Percentiles rank a stretch among this genome's conserved stretches.
These are phyloP conservation scores for Durotheca rogersii DNA, from an alignment of 495 filamentous ascomycete genomes.

Conservation along the genomic window DNA sequence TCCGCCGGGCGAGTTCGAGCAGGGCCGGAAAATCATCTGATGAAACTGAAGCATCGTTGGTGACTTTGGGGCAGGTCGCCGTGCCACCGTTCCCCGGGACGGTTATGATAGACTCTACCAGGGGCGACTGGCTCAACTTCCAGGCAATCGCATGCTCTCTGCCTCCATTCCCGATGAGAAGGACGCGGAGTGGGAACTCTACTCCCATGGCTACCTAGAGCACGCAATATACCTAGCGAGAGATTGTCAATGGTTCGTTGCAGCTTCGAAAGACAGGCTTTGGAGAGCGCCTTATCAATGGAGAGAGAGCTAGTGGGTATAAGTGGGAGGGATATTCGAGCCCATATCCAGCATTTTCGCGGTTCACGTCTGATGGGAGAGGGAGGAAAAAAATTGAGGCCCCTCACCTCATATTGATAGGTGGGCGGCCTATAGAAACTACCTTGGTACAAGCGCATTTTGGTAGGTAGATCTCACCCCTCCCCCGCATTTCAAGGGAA, in stretches of 20 bases:
- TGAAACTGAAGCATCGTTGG: constrained; percentile 66
- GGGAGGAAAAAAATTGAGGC: constrained; percentile 30
- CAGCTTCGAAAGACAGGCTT: too few species aligned
- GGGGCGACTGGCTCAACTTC: constrained; percentile 82
- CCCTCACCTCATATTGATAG: too few species aligned
- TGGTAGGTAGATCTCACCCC: constrained; percentile 39
- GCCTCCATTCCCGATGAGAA: constrained; percentile 90
- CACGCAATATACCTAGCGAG: neutral
- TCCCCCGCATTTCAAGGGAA: constrained; percentile 37
- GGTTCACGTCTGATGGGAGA: too few species aligned
- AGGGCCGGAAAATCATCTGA: constrained; percentile 76
- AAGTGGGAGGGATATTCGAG: constrained; percentile 8
- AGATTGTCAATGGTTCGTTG: too few species aligned
- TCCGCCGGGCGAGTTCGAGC: constrained; percentile 68
- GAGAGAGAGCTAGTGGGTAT: too few species aligned
- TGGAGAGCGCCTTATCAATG: too few species aligned
- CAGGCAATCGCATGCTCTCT: constrained; percentile 93
- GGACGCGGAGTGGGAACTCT: constrained; percentile 54
- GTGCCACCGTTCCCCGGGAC: constrained; percentile 92
- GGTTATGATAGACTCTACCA: constrained; percentile 63
- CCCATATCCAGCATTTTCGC: too few species aligned
- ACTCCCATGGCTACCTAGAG: constrained; percentile 26
- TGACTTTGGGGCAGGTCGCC: constrained; percentile 65
- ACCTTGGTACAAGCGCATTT: neutral
- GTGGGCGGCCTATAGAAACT: neutral